Evolutionary conservation across 2,329 filamentous ascomycete genomes (phyloP), one percentile per base, ranked within the genome.

Genomic region (Rutstroemia sp.): DNA sequence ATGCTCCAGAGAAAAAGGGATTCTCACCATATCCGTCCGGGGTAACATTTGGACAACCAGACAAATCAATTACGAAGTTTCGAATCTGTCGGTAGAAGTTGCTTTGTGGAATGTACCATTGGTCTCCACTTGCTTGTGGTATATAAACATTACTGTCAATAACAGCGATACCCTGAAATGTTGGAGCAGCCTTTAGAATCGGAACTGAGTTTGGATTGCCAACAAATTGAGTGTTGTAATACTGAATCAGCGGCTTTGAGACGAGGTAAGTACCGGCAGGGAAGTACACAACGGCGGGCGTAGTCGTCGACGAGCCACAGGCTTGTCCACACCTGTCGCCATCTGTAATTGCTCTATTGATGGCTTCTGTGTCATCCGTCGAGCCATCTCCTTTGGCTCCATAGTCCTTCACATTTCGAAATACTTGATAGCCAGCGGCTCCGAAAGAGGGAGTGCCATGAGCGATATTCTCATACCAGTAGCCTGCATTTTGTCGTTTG

Each of bases 81-180:
- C 82, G 73, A 58, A 87, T 76, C 61, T 82, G 79, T 30, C 82
- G 75, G 65, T 76, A 83, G 69, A 87, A 87, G 61, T 73, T 72
- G 77, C 75, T 61, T 79, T 79, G 61, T 74, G 51, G 23, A 34
- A 58, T 58, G 23, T 60, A 61, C 57, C 59, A 58, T 25, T 61
- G 45, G 59, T 68, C 48, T 19, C 79, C 79, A 10, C 73, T 58
- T 6, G 7, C 54, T 5, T 23, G 71, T 21, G 76, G 68, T 27
- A 76, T 74, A 67, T 87, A 88, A 0, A 83, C 83, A 63, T 87
- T 81, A 3, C 82, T 73, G 27, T 96, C 91, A 61, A 97, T 87
- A 83, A 74, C 89, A 65, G 83, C 83, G 72, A 83, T 87, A 80
- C 83, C 92, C 3, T 76, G 63, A 67, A 96, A 97, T 65, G 76